Percentiles rank a stretch among this genome's conserved stretches.
These are phyloP conservation scores for Gracilaria domingensis DNA, from an alignment of 23 red algal species.

Conservation along the genomic window DNA sequence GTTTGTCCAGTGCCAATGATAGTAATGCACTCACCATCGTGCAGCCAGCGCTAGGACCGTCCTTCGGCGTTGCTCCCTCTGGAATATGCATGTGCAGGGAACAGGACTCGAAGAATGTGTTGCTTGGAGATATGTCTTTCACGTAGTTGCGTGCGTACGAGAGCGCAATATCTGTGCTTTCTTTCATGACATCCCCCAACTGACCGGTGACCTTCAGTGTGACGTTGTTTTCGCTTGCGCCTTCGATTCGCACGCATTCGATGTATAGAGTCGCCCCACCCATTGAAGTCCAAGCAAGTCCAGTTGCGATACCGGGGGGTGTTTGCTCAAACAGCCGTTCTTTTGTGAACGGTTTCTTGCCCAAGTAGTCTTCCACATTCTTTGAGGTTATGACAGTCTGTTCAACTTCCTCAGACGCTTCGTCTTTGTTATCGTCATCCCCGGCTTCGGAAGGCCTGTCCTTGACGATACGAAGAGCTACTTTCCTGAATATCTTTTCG, in stretches of 20 bases:
- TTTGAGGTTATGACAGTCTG: constrained; percentile 39
- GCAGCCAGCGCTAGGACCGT: constrained; percentile 81
- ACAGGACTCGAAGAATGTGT: constrained; percentile 87
- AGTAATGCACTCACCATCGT: constrained; percentile 94
- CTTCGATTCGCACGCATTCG: constrained; percentile 80
- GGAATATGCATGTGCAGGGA: constrained; percentile 94
- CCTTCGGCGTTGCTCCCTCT: constrained; percentile 97
- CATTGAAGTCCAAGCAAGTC: constrained; percentile 93
- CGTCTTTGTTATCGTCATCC: not conserved
- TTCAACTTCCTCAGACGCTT: constrained; percentile 1
- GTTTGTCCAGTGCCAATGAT: constrained; percentile 72
- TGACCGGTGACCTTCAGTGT: constrained; percentile 82
- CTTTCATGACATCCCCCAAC: constrained; percentile 97
- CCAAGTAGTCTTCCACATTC: constrained; percentile 70
- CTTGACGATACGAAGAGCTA: constrained; percentile 68
- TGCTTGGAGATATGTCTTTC: constrained; percentile 62
- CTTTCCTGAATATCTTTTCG: constrained; percentile 89
- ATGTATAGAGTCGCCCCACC: constrained; percentile 93
- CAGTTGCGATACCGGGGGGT: constrained; percentile 87
- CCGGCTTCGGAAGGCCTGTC: not conserved
- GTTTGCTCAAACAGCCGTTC: constrained; percentile 76
- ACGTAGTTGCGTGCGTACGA: constrained; percentile 85
- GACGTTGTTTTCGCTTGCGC: constrained; percentile 28
- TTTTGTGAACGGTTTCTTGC: constrained; percentile 83
- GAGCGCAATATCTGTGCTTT: constrained; percentile 94